phyloP scores from a whole-genome alignment of 2,329 filamentous ascomycete genomes.

The Zalaria obscura region DNA sequence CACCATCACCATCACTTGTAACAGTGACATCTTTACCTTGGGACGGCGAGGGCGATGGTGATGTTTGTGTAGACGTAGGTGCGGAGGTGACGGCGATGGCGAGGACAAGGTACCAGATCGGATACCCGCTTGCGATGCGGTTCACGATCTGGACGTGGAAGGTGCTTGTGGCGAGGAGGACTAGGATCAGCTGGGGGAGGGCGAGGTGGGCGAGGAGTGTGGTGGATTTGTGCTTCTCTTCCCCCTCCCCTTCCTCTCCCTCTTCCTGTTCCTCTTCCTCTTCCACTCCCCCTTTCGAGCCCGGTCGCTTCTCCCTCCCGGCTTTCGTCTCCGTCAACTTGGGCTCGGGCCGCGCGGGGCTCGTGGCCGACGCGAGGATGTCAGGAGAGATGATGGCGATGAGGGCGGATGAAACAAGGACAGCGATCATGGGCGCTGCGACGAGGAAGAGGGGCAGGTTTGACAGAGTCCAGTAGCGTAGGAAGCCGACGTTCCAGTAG shows the following conservation, averaged over 20 bases:
- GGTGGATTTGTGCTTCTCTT: background rate
- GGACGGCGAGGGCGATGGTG: background rate
- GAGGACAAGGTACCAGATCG: slow-evolving; percentile 77
- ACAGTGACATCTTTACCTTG: slow-evolving; percentile 8
- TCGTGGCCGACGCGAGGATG: too few relatives aligned
- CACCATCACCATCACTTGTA: too few relatives aligned
- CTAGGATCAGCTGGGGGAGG: slow-evolving; percentile 57
- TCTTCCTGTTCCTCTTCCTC: too few relatives aligned
- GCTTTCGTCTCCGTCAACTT: too few relatives aligned
- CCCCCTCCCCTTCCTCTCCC: background rate
- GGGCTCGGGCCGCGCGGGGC: too few relatives aligned
- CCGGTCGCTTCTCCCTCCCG: too few relatives aligned
- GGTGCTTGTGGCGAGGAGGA: slow-evolving; percentile 55
- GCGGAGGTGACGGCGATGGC: slow-evolving; percentile 29
- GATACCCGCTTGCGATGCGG: slow-evolving; percentile 74
- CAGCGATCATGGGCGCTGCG: slow-evolving; percentile 58
- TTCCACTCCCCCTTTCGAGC: too few relatives aligned
- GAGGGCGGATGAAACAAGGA: slow-evolving; percentile 50
- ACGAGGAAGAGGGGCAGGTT: slow-evolving; percentile 83
- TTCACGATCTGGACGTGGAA: slow-evolving; percentile 95
- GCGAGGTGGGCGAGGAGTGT: slow-evolving; percentile 38
- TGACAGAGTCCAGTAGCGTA: slow-evolving; percentile 77
- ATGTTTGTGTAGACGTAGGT: background rate
- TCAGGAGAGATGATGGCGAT: background rate
- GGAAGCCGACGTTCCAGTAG: slow-evolving; percentile 85